Base-by-base conservation (phyloP, 768 basidiomycete genomes). In the Russula dissimulans region DNA sequence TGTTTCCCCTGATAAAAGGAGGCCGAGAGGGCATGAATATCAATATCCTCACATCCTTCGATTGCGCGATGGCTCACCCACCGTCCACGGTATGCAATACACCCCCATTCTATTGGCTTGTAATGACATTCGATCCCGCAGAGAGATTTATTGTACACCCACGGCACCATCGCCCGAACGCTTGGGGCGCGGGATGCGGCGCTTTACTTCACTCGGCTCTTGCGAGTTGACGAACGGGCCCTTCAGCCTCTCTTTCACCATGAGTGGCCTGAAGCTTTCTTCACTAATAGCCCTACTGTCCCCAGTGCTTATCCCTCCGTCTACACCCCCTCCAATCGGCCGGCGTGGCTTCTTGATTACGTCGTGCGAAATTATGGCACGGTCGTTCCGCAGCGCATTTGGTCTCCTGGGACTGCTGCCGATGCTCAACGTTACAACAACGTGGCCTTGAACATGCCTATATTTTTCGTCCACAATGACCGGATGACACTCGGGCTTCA, bases 401-500 rank as follows among this genome's bases (percentile, higher is more conserved):
- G 61, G 61, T 15, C 44, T 38, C 60, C 61, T 10, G 17, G 26
- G 1, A 34, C 46, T 14, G 22, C 49, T 8, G 22, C 43, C 4
- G 61, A 62, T 10, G 50, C 54, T 31, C 61, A 43, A 18, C 60
- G 60, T 17, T 55, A 61, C 39, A 17, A 31, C 18, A 38, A 43
- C 1, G 56, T 46, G 12, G 1, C 39, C 11, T 31, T 51, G 8
- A 36, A 64, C 1, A 14, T 62, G 46, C 63, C 63, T 0, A 57
- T 64, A n/a, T 64, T 64, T n/a, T 64, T 64, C 36, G 34, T 62
- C 6, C 43, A 52, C 12, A 42, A 39, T 34, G 46, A 54, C 18
- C 29, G 46, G 26, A 36, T 15, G 9, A 29, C 15, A 4, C 14
- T 62, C 18, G 63, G 63, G 3, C 18, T 63, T 10, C 44, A 5